phyloP scores from a whole-genome alignment of 2,329 filamentous ascomycete species.

The Aspergillus thermomutatus region DNA sequence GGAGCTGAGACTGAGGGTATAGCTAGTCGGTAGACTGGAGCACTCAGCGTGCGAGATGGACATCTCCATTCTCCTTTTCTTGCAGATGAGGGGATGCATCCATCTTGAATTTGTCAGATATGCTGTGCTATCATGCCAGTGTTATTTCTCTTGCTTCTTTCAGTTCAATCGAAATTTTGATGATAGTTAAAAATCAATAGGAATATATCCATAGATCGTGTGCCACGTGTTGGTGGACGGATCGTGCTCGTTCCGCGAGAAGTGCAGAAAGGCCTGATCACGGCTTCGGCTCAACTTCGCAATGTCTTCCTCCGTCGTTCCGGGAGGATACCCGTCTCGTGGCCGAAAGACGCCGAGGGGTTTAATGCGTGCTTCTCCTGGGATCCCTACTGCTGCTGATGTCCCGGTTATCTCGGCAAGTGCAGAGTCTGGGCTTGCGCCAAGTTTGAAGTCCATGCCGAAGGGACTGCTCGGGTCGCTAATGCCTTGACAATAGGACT shows the following conservation, averaged over 20 bases:
- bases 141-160: too few species aligned
- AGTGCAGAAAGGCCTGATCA: slow-evolving; percentile 21
- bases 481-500: neutral
- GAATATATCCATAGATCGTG: slow-evolving; percentile 20
- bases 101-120: too few species aligned
- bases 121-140: too few species aligned
- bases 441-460: neutral
- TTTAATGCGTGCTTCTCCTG: slow-evolving; percentile 22
- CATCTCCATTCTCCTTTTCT: too few species aligned
- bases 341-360: slow-evolving; percentile 21
- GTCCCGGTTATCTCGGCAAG: neutral
- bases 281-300: slow-evolving; percentile 14
- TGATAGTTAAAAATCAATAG: slow-evolving; percentile 10
- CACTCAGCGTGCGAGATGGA: too few species aligned
- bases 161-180: too few species aligned
- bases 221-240: slow-evolving; percentile 13
- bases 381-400: slow-evolving; percentile 2
- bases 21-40: too few species aligned
- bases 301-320: slow-evolving; percentile 14
- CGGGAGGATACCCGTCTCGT: slow-evolving; percentile 6
- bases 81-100: too few species aligned
- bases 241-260: slow-evolving; percentile 21
- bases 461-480: neutral
- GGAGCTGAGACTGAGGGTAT: too few species aligned
- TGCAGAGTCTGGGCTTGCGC: neutral